phyloP scores from a whole-genome alignment of 164 flowering plant species.

The Liriodendron chinense region DNA sequence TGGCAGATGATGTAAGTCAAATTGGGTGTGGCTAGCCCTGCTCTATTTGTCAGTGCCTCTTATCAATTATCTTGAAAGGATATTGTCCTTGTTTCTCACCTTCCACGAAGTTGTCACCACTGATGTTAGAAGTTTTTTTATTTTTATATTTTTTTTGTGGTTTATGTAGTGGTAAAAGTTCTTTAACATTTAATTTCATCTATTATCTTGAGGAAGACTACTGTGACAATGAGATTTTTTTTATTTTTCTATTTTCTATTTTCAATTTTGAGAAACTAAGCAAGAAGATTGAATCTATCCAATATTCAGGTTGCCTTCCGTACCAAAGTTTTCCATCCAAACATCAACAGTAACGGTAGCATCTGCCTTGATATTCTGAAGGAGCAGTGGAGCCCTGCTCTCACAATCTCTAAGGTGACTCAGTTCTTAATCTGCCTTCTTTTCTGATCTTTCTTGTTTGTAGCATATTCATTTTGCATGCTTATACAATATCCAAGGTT shows the following conservation, averaged over 20 bases:
- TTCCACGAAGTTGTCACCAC: background rate
- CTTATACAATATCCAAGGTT: background rate
- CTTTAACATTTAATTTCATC: background rate
- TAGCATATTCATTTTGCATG: background rate
- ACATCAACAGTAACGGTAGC: constrained; percentile 61
- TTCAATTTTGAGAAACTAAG: background rate
- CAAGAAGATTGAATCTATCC: no score
- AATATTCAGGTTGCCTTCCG: constrained; percentile 47
- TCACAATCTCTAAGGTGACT: constrained; percentile 55
- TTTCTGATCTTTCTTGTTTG: background rate
- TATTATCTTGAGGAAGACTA: background rate
- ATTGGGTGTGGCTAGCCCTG: background rate
- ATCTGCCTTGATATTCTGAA: constrained; percentile 65
- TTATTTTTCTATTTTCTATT: background rate
- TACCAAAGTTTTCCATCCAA: constrained; percentile 61
- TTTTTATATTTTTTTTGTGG: background rate
- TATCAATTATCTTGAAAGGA: background rate
- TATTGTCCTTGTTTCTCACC: background rate
- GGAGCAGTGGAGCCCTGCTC: constrained; percentile 71
- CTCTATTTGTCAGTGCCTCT: background rate
- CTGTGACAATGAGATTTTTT: background rate
- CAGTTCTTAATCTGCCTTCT: background rate
- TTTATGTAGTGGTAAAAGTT: background rate
- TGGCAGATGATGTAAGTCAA: no score
- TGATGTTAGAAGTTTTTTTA: background rate